These are phyloP conservation scores for Alternaria rosae DNA, from an alignment of 2,329 filamentous ascomycete genomes.

Conservation along the genomic window DNA sequence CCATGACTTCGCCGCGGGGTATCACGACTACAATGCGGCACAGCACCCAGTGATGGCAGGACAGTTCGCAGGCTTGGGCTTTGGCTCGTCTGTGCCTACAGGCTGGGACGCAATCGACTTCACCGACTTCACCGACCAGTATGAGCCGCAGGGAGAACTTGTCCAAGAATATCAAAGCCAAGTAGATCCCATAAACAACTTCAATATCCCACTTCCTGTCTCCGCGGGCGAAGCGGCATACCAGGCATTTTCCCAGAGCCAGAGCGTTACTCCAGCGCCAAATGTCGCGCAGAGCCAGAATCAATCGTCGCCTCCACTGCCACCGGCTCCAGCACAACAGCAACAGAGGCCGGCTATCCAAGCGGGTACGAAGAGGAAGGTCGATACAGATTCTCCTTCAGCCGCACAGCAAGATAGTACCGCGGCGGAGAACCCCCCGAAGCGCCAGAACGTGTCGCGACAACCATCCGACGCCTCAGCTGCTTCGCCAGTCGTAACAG, in stretches of 20 bases:
- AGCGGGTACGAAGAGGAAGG: conserved; percentile 49
- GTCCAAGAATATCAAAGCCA: conserved; percentile 47
- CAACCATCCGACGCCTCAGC: conserved; percentile 42
- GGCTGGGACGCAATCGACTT: conserved; percentile 50
- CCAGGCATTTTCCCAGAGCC: conserved; percentile 29
- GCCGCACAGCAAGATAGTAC: conserved; percentile 33
- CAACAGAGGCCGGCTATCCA: conserved; percentile 29
- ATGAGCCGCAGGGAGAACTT: conserved; percentile 58
- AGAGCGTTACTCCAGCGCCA: conserved; percentile 19
- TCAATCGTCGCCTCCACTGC: conserved; percentile 28
- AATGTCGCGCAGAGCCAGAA: conserved; percentile 29
- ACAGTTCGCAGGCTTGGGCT: conserved; percentile 30
- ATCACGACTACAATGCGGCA: conserved; percentile 26
- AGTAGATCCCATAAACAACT: conserved; percentile 42
- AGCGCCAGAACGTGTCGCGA: conserved; percentile 44
- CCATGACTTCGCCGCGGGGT: conserved; percentile 29
- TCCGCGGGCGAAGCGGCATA: conserved; percentile 21
- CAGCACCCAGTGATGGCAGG: conserved; percentile 26
- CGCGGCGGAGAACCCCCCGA: conserved; percentile 32
- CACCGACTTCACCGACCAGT: conserved; percentile 44
- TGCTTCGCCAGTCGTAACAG: conserved; percentile 30
- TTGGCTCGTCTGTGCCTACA: conserved; percentile 33
- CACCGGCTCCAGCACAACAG: conserved; percentile 29
- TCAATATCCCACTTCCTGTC: conserved; percentile 48
- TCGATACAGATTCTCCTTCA: conserved; percentile 41